A percentile compares a stretch with the other conserved stretches of the same genome.
Conservation (phyloP, 495 filamentous ascomycete genomes). For the Penicillium crystallinum region DNA sequence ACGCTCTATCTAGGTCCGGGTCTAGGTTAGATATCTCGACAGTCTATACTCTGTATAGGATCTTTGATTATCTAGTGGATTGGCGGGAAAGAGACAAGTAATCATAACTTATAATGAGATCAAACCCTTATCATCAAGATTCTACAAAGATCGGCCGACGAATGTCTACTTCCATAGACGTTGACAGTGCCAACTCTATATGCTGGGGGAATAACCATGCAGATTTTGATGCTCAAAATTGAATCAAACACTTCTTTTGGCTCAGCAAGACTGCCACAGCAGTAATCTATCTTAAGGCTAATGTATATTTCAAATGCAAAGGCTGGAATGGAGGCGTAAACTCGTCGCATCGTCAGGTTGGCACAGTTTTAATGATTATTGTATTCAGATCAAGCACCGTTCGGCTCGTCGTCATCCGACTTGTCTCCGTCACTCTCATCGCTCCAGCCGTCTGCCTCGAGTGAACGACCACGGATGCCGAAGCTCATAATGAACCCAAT, state of each 20-base stretch:
- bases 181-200: not conserved
- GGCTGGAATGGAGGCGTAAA: slow-evolving; percentile 9
- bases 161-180: too few species aligned
- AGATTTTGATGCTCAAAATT: not conserved
- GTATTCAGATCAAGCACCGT: slow-evolving; percentile 5
- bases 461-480: slow-evolving; percentile 55
- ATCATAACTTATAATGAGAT: too few species aligned
- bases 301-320: slow-evolving; percentile 14
- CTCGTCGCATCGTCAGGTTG: slow-evolving; percentile 16
- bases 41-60: too few species aligned
- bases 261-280: slow-evolving; percentile 7
- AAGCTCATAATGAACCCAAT: slow-evolving; percentile 72
- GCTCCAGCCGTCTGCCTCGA: slow-evolving; percentile 59
- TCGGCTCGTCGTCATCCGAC: slow-evolving; percentile 44
- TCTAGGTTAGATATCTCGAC: too few species aligned
- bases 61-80: too few species aligned
- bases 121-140: too few species aligned
- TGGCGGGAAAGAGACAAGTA: too few species aligned
- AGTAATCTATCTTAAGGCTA: not conserved
- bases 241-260: not conserved
- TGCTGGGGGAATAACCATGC: not conserved
- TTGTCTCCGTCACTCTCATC: slow-evolving; percentile 50
- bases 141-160: too few species aligned
- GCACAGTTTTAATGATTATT: not conserved
- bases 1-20: too few species aligned